Base-by-base conservation (phyloP, 306 rosid genomes). In the Purshia tridentata region DNA sequence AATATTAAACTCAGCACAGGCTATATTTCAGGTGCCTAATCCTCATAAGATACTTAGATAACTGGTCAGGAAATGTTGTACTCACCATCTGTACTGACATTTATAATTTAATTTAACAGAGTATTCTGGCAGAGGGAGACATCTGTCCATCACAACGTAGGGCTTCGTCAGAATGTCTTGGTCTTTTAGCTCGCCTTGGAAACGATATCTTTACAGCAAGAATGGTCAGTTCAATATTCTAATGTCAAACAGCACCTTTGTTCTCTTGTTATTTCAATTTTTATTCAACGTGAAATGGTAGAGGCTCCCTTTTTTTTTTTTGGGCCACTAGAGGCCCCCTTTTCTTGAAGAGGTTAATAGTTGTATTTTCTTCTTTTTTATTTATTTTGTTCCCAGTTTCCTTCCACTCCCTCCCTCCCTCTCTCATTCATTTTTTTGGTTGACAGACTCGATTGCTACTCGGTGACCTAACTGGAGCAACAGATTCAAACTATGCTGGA, bases 121-220 rank as follows among this genome's bases (percentile, higher is more conserved):
- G 88, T 72, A 86, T 94, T 84, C 90, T 94, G 82, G 88, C 81
- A 55, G 95, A 88, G 87, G 98, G 97, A 69, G 98, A 91, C 80
- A 85, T 91, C 51, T 94, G 96, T 75, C 90, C 88, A 69, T 88
- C 97, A 11, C 97, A 89, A 72, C 91, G 96, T 40, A 81, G 98
- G 78, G 97, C 98, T 76, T 81, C 96, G 0, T 89, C 90, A 23
- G 98, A 94, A 86, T 90, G 96, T 62, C 88, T 94, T 70, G 98
- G 98, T 73, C 86, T 88, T 76, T 83, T 94, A 75, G 96, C 98
- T 78, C 97, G 98, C 76, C 84, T 91, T 80, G 98, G 98, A 80
- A 91, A 88, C 65, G 98, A 94, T 76, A 65, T 89, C 76, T 94
- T 89, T 84, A 89, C 97, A 69, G 98, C 98, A 56, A 89, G 96